phyloP scores from a whole-genome alignment of 345 rosid genomes.

The Populus tremula region DNA sequence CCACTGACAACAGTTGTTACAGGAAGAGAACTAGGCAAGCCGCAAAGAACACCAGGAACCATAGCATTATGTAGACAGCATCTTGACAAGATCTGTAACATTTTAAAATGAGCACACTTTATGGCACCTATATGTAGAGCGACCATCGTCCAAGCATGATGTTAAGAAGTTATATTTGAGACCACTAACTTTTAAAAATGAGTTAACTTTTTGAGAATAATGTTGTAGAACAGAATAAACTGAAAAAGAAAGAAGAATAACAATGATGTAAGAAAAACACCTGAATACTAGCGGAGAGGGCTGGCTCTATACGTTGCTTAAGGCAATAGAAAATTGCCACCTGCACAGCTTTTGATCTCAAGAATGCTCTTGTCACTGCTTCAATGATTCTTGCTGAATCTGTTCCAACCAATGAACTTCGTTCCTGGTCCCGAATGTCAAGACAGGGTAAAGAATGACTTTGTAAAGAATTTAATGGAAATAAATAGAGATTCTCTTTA shows the following conservation, averaged over 20 bases:
- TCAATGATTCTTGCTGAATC: constrained; percentile 66
- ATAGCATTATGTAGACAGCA: constrained; percentile 80
- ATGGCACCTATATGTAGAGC: no score
- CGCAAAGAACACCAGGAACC: constrained; percentile 77
- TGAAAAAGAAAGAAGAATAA: not conserved
- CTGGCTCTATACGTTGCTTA: constrained; percentile 71
- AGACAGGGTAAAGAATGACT: constrained; percentile 48
- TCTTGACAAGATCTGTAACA: constrained; percentile 78
- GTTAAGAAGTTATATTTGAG: no score
- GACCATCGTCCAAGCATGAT: no score
- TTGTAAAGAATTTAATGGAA: constrained; percentile 66
- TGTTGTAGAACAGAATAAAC: not conserved
- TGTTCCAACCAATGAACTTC: constrained; percentile 48
- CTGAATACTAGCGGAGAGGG: constrained; percentile 67
- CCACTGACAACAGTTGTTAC: constrained; percentile 81
- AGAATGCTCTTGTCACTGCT: constrained; percentile 65
- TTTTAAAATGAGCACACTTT: not conserved
- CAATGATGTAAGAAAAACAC: constrained; percentile 32
- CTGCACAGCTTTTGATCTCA: constrained; percentile 78
- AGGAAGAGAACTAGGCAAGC: constrained; percentile 84
- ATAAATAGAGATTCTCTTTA: constrained; percentile 45
- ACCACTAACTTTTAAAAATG: not conserved
- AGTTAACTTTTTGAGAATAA: constrained; percentile 13
- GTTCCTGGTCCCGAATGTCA: constrained; percentile 59
- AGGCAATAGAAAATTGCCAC: constrained; percentile 71